A percentile compares a stretch with the other conserved stretches of the same genome.
Evolutionary conservation across 1,284 basidiomycete species (phyloP).

Genomic region (Cryptococcus sp.): DNA sequence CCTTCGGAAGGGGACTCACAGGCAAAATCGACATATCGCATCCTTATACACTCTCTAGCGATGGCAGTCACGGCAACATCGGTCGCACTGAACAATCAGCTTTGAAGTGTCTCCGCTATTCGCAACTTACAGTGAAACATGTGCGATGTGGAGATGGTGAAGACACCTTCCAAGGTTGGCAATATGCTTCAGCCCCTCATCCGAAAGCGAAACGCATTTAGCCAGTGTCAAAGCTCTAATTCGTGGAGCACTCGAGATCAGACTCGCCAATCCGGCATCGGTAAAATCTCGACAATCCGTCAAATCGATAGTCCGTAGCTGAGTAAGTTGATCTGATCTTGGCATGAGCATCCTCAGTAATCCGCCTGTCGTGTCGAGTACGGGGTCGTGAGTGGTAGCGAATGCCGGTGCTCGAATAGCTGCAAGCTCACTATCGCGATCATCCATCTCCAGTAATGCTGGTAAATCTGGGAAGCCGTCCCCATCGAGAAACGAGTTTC

Average conservation of each 20-base stretch:
- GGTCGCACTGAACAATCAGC: slow-evolving; percentile 54
- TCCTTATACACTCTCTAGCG: slow-evolving; percentile 81
- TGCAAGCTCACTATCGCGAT: slow-evolving; percentile 4
- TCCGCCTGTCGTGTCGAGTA: slow-evolving; percentile 2
- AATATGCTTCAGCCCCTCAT: slow-evolving; percentile 78
- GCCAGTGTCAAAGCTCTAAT: slow-evolving; percentile 89
- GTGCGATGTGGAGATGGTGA: slow-evolving; percentile 93
- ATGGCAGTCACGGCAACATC: slow-evolving; percentile 81
- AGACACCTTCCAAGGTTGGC: slow-evolving; percentile 83
- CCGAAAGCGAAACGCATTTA: slow-evolving; percentile 83
- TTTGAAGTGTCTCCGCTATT: neutral
- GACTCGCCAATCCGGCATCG: slow-evolving; percentile 85
- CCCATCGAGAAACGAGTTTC: slow-evolving; percentile 75
- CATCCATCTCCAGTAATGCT: slow-evolving; percentile 37
- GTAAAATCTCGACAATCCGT: slow-evolving; percentile 78
- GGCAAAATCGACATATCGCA: slow-evolving; percentile 95
- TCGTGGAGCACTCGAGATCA: slow-evolving; percentile 80
- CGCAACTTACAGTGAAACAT: slow-evolving; percentile 59
- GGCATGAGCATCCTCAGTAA: slow-evolving; percentile 21
- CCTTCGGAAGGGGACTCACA: slow-evolving; percentile 58
- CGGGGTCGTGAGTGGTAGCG: neutral
- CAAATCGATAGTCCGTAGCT: slow-evolving; percentile 82
- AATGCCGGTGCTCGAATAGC: neutral
- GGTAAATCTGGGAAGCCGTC: slow-evolving; percentile 74
- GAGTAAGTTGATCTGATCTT: slow-evolving; percentile 55